Conservation (phyloP, 495 filamentous ascomycete species). For the Polyplosphaeria fusca region DNA sequence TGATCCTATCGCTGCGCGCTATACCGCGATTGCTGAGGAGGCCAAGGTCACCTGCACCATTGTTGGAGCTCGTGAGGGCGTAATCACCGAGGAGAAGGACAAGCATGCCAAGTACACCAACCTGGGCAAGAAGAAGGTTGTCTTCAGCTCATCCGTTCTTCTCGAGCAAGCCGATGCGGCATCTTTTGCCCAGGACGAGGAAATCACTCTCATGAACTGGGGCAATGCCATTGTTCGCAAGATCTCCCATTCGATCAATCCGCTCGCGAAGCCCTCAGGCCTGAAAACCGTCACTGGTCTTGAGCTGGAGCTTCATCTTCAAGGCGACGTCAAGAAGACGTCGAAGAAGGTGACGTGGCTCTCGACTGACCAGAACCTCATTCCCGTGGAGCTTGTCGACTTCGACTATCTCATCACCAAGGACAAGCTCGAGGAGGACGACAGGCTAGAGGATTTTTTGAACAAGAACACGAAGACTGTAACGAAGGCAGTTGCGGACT, state of each 20-base stretch:
- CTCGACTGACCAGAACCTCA: slow-evolving; percentile 67
- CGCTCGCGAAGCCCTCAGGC: slow-evolving; percentile 35
- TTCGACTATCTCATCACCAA: slow-evolving; percentile 93
- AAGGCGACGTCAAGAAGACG: slow-evolving; percentile 89
- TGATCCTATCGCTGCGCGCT: slow-evolving; percentile 79
- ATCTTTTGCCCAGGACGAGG: slow-evolving; percentile 77
- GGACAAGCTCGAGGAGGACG: slow-evolving; percentile 80
- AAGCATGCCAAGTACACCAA: slow-evolving; percentile 84
- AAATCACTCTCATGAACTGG: slow-evolving; percentile 95
- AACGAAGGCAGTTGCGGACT: slow-evolving; percentile 73
- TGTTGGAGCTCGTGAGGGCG: slow-evolving; percentile 61
- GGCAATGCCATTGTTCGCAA: slow-evolving; percentile 84
- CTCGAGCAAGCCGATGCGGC: slow-evolving; percentile 85
- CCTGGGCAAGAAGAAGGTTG: slow-evolving; percentile 79
- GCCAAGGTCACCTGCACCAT: slow-evolving; percentile 66
- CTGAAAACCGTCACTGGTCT: slow-evolving; percentile 57
- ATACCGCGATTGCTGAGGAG: slow-evolving; percentile 72
- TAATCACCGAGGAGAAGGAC: slow-evolving; percentile 70
- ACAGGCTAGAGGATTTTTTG: slow-evolving; percentile 75
- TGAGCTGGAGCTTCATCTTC: slow-evolving; percentile 75
- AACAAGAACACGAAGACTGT: slow-evolving; percentile 72
- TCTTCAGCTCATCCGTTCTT: slow-evolving; percentile 65
- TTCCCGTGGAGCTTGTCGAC: slow-evolving; percentile 80
- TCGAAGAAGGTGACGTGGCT: slow-evolving; percentile 96
- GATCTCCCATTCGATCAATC: slow-evolving; percentile 58